Percentiles rank a stretch among this genome's conserved stretches.
phyloP scores from a whole-genome alignment of 1,284 basidiomycete genomes.

The Vanrija pseudolonga region DNA sequence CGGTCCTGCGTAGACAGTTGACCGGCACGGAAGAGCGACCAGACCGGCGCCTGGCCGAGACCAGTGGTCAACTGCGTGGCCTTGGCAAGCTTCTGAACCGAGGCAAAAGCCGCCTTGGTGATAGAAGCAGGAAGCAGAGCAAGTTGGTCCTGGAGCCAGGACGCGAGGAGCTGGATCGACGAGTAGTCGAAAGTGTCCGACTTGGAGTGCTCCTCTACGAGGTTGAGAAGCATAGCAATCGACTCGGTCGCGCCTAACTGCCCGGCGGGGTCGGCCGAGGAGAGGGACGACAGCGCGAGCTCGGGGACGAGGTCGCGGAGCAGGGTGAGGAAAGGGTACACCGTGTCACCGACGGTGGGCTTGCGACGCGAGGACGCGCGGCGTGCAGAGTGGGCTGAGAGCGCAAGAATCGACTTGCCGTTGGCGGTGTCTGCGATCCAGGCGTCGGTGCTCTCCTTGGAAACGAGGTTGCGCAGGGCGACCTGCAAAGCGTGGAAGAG shows the following conservation, averaged over 20 bases:
- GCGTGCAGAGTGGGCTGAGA: constrained; percentile 21
- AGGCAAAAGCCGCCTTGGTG: constrained; percentile 9
- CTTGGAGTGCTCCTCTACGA: constrained; percentile 40
- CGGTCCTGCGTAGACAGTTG: constrained; percentile 9
- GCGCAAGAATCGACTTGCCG: constrained; percentile 30
- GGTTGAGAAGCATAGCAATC: constrained; percentile 2
- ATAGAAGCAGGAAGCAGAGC: constrained; percentile 13
- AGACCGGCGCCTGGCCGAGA: constrained; percentile 49
- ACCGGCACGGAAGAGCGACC: constrained; percentile 46
- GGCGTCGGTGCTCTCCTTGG: constrained; percentile 12
- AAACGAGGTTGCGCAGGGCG: constrained; percentile 26
- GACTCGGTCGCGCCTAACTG: constrained; percentile 5
- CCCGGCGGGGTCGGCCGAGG: neutral
- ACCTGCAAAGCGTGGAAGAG: constrained; percentile 27
- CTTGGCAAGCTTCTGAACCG: constrained; percentile 26
- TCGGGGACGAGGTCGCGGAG: constrained; percentile 19
- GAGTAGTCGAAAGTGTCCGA: constrained; percentile 49
- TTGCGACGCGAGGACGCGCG: constrained; percentile 26
- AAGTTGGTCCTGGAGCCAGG: constrained; percentile 41
- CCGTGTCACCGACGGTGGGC: constrained; percentile 25
- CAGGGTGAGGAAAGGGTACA: constrained; percentile 30
- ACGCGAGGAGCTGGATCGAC: constrained; percentile 48
- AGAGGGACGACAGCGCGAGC: neutral
- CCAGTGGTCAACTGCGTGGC: constrained; percentile 45
- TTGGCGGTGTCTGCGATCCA: constrained; percentile 27